Evolutionary conservation across 164 flowering plant species (phyloP), one percentile per base, ranked within the genome.

Genomic region (Aristolochia californica): DNA sequence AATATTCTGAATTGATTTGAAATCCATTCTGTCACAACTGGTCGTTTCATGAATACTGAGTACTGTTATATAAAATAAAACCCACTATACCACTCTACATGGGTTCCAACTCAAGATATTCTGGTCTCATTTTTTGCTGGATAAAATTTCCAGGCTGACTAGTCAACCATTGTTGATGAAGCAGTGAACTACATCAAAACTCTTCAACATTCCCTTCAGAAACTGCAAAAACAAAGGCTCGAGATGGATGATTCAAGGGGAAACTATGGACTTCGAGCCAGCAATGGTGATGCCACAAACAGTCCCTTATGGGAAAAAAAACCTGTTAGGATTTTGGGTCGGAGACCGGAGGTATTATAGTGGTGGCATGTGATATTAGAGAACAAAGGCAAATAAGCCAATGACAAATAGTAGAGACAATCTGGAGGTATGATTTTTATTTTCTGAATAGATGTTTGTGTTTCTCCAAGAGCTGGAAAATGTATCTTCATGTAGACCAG

Each of bases 341-440:
- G n/a, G n/a, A n/a, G n/a, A n/a, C n/a, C n/a, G n/a, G n/a, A n/a
- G n/a, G n/a, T n/a, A n/a, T n/a, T n/a, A n/a, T 61, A 59, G 77
- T 56, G 67, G 59, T 43, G 98, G 64, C 98, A 88, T 70, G 80
- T 91, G 53, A 75, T 81, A 56, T 66, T 91, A 43, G 88, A 86
- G 78, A 91, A 88, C 75, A n/a, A 91, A 91, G 60, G 98, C 88
- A 73, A 79, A 88, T 64, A 91, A 84, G 72, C 95, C 95, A 43
- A 96, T 91, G 70, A 91, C 98, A 47, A 81, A 88, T 68, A 91
- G 98, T 74, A 82, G 98, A 65, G 98, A 91, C 62, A 88, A 93
- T 21, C 96, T 86, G 68, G 98, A 88, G 95, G 98, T 88, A 70
- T 5, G 18, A n/a, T n/a, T n/a, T n/a, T n/a, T 16, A 44, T 23